These are phyloP conservation scores for Caloboletus inedulis DNA, from an alignment of 1,284 basidiomycete species.

Conservation along the genomic window DNA sequence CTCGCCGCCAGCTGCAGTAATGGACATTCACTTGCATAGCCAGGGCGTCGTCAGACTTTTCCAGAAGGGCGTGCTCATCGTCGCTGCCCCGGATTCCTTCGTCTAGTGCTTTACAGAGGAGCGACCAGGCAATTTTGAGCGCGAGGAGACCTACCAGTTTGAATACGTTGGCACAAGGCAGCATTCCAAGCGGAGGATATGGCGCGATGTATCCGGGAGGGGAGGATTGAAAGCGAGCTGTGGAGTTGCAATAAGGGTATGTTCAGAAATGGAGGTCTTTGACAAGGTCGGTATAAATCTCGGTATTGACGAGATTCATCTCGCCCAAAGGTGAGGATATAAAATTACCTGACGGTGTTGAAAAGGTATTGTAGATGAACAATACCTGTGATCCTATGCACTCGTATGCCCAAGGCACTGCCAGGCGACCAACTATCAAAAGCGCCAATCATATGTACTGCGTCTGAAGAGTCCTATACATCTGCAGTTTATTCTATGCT, in stretches of 20 bases:
- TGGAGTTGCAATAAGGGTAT: slow-evolving; percentile 73
- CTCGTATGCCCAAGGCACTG: background rate
- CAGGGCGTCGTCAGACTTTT: slow-evolving; percentile 58
- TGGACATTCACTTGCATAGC: slow-evolving; percentile 31
- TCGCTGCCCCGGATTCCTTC: slow-evolving; percentile 48
- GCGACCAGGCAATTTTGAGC: slow-evolving; percentile 45
- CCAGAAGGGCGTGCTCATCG: slow-evolving; percentile 57
- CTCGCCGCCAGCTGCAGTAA: slow-evolving; percentile 56
- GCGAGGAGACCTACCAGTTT: slow-evolving; percentile 49
- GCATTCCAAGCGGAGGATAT: slow-evolving; percentile 77
- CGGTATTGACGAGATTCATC: slow-evolving; percentile 28
- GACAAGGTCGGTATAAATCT: slow-evolving; percentile 54
- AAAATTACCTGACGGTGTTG: slow-evolving; percentile 2
- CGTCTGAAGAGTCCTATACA: background rate
- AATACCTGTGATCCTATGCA: background rate
- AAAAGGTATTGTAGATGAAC: background rate
- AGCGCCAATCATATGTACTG: background rate
- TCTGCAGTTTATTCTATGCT: background rate
- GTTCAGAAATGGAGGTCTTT: slow-evolving; percentile 68
- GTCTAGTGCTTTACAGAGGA: slow-evolving; percentile 52
- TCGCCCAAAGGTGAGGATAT: slow-evolving; percentile 17
- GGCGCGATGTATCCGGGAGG: slow-evolving; percentile 69
- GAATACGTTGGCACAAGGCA: slow-evolving; percentile 55
- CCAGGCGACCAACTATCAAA: background rate
- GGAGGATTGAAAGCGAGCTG: slow-evolving; percentile 61